Evolutionary conservation across 1,284 basidiomycete species (phyloP).

Genomic region (Sanghuangporus sanghuang): DNA sequence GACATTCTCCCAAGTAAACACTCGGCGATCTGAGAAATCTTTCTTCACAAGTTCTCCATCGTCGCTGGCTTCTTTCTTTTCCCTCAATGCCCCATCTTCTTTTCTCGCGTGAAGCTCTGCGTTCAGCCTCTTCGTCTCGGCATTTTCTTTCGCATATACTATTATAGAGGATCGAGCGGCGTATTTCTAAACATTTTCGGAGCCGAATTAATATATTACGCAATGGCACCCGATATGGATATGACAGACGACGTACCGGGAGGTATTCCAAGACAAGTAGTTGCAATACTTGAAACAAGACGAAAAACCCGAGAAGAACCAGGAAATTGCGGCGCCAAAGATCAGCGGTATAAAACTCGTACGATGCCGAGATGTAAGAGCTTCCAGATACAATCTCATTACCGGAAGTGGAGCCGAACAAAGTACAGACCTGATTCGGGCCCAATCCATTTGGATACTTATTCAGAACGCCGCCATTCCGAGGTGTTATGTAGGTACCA

Average conservation of each 20-base stretch:
- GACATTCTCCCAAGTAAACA: conserved; percentile 67
- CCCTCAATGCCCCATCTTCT: conserved; percentile 27
- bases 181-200: conserved; percentile 39
- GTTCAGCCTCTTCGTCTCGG: conserved; percentile 65
- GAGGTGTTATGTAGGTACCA: conserved; percentile 63
- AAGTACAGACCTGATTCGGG: conserved; percentile 64
- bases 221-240: neutral
- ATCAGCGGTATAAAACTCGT: conserved; percentile 43
- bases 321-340: conserved; percentile 59
- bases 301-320: conserved; percentile 56
- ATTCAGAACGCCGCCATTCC: conserved; percentile 56
- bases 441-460: conserved; percentile 59
- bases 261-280: conserved; percentile 56
- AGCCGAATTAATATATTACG: neutral
- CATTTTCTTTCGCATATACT: conserved; percentile 69
- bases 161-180: conserved; percentile 42
- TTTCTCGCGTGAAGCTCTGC: conserved; percentile 52
- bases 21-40: conserved; percentile 35
- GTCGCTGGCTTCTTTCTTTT: conserved; percentile 29
- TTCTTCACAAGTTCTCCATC: conserved; percentile 24
- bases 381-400: conserved; percentile 44
- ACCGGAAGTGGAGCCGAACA: conserved; percentile 53
- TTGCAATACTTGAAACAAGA: conserved; percentile 64
- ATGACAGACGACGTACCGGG: conserved; percentile 41
- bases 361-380: conserved; percentile 56